Base-by-base conservation (phyloP, 2,329 filamentous ascomycete genomes). In the Calycina marina region DNA sequence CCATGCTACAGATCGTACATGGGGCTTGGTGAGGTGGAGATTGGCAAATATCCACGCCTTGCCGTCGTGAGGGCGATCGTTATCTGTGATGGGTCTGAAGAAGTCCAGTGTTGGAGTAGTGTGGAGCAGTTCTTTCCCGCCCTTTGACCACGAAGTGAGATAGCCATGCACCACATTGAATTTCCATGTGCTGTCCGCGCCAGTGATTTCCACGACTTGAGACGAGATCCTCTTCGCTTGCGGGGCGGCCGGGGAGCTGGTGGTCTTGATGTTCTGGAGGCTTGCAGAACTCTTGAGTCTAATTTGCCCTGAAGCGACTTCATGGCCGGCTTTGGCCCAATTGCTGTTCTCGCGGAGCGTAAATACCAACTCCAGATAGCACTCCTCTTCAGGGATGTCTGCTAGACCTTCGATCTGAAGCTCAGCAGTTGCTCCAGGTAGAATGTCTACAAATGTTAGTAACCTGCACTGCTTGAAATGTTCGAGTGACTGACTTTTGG, bases 1-100 rank as follows among this genome's bases (percentile, higher is more conserved):
- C 42, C 42, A 47, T 2, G 38, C 45, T 2, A 57, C 46, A 13
- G 51, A 47, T n/a, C 57, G 52, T 15, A 58, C 54, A 39, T 67
- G 59, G 28, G 54, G 49, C 4, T 55, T 56, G 3, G 60, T 62
- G 42, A 65, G 59, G 43, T 67, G 58, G 0, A 69, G 45, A 3
- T 58, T 55, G 5, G 53, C 46, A n/a, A 60, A 57, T 9, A 58
- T 52, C 74, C 75, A 80, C 37, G 74, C 62, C 31, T 60, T 56
- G 1, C 70, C 72, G 40, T 69, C 67, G 11, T 59, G 54, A 5
- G 65, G 65, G 1, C 24, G 30, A 12, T 35, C 32, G 28, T 35
- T 35, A 16, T 35, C 32, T 30, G 32, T 35, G n/a, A 30, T 11
- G 10, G 32, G 14, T 4, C 32, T 26, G 18, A 25, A 30, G 14